phyloP scores from a whole-genome alignment of 2,329 filamentous ascomycete genomes.

The Aspergillus sclerotialis region DNA sequence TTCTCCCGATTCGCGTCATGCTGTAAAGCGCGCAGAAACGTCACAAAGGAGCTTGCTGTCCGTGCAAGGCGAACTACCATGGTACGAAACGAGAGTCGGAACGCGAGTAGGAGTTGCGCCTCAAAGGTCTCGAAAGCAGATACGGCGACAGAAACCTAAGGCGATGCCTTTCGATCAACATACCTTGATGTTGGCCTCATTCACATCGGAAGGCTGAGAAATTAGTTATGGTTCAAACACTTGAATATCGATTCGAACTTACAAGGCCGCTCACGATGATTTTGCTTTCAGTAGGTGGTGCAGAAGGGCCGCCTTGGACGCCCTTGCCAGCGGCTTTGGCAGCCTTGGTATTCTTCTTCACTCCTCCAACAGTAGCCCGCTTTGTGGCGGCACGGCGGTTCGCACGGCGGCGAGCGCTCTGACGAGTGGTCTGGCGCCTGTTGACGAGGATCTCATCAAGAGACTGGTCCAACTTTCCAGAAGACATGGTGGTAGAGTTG shows the following conservation, averaged over 20 bases:
- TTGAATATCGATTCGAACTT: conserved; percentile 38
- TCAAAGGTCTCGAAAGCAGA: conserved; percentile 37
- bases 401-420: conserved; percentile 40
- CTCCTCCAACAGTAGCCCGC: conserved; percentile 71
- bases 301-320: conserved; percentile 57
- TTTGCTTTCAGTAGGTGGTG: conserved; percentile 71
- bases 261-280: conserved; percentile 98
- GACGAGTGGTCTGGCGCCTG: conserved; percentile 50
- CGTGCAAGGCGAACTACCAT: conserved; percentile 18
- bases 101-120: conserved; percentile 29
- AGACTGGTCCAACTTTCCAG: conserved; percentile 92
- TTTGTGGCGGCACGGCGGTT: conserved; percentile 43
- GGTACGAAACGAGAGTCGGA: conserved; percentile 18
- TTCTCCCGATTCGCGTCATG: conserved; percentile 31
- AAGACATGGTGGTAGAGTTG: conserved; percentile 34
- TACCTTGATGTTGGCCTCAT: conserved; percentile 99
- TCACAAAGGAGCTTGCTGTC: conserved; percentile 29
- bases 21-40: conserved; percentile 22
- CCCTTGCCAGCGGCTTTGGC: conserved; percentile 41
- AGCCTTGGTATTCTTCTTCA: conserved; percentile 66
- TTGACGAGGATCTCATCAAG: conserved; percentile 94
- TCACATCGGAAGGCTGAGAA: conserved; percentile 82
- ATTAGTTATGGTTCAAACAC: conserved; percentile 31
- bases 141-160: conserved; percentile 66
- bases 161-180: conserved; percentile 81